Conservation (phyloP, 1,284 basidiomycete genomes). For the Marasmius oreades region DNA sequence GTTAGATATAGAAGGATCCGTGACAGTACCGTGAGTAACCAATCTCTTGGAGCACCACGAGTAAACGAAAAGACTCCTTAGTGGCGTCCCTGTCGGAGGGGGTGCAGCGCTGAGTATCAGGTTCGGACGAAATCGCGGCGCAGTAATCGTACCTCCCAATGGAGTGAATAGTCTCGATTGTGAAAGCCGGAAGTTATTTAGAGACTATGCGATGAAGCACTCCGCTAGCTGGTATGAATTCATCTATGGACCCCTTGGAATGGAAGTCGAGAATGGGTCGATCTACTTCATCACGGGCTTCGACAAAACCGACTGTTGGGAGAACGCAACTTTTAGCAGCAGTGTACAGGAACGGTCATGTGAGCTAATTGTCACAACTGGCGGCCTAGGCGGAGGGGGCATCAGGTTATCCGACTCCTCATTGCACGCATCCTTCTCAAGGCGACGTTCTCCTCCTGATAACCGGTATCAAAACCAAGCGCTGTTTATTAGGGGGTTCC, state of each 20-base stretch:
- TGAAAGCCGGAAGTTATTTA: too few species aligned
- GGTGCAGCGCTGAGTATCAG: background rate
- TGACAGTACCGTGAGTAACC: background rate
- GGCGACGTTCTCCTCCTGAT: too few species aligned
- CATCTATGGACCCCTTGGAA: slow-evolving; percentile 1
- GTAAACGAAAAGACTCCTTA: background rate
- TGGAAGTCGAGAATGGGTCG: slow-evolving; percentile 7
- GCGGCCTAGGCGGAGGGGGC: background rate
- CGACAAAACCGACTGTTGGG: slow-evolving; percentile 9
- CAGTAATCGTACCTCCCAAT: slow-evolving; percentile 7
- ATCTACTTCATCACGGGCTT: slow-evolving; percentile 12
- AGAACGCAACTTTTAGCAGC: background rate
- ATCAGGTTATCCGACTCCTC: too few species aligned
- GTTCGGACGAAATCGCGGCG: background rate
- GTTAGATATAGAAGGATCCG: too few species aligned
- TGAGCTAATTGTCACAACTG: background rate
- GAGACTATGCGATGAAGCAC: slow-evolving; percentile 5
- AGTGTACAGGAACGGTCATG: background rate
- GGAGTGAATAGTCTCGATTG: slow-evolving; percentile 3
- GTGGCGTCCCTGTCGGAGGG: background rate
- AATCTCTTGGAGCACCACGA: background rate
- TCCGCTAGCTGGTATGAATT: slow-evolving; percentile 7
- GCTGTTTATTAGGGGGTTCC: too few species aligned
- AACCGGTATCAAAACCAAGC: too few species aligned
- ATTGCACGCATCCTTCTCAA: too few species aligned